Conservation (phyloP, 2,329 filamentous ascomycete species). For the Ophiocordyceps camponoti-rufipedis region DNA sequence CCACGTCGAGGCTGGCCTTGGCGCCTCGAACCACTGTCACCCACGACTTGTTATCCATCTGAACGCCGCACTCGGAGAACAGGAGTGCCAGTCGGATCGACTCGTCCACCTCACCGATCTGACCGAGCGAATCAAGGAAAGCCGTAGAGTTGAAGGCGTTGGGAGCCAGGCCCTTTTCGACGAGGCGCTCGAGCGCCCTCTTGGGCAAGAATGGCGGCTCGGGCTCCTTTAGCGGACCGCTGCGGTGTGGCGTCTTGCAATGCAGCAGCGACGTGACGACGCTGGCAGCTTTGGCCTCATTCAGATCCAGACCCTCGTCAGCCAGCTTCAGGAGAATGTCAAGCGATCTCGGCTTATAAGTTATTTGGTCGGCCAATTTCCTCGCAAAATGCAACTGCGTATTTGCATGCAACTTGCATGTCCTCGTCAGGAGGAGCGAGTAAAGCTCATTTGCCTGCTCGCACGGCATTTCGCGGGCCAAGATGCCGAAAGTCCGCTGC, state of each 20-base stretch:
- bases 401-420: conserved; percentile 17
- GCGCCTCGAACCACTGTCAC: conserved; percentile 54
- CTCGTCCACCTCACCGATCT: conserved; percentile 21
- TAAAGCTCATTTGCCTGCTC: conserved; percentile 18
- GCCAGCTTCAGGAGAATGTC: conserved; percentile 20
- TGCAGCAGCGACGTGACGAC: conserved; percentile 42
- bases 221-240: conserved; percentile 5
- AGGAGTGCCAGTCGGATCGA: conserved; percentile 15
- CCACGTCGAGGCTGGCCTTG: conserved; percentile 35
- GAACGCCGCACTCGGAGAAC: conserved; percentile 24
- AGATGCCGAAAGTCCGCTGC: conserved; percentile 18
- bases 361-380: conserved; percentile 20
- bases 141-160: conserved; percentile 47
- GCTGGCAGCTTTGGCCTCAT: conserved; percentile 27
- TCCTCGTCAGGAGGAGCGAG: conserved; percentile 11
- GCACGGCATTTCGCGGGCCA: conserved; percentile 11
- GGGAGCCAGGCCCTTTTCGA: conserved; percentile 41
- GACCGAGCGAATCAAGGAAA: conserved; percentile 52
- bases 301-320: conserved; percentile 22
- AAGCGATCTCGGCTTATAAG: conserved; percentile 23
- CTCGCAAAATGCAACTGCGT: conserved; percentile 30
- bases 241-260: conserved; percentile 8
- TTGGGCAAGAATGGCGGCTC: conserved; percentile 11
- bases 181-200: conserved; percentile 21
- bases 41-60: conserved; percentile 49